Percentiles rank a stretch among this genome's conserved stretches.
Conservation (phyloP, 2,329 filamentous ascomycete genomes). For the Diaporthe helianthi region DNA sequence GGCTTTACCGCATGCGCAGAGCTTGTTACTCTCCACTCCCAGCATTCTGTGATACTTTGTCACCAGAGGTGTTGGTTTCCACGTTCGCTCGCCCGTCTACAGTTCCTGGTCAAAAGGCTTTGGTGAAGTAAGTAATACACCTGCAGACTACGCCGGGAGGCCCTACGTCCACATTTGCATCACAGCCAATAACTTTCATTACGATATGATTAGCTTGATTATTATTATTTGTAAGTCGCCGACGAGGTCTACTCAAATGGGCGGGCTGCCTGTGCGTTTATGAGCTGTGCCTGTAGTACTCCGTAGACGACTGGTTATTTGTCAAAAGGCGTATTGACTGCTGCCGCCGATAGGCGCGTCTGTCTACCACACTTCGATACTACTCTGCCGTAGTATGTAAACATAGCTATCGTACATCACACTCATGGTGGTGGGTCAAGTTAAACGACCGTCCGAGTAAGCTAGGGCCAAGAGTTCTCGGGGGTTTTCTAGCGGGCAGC, state of each 20-base stretch:
- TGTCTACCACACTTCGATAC: neutral
- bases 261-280: neutral
- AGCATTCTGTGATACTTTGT: neutral
- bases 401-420: neutral
- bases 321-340: neutral
- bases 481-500: neutral
- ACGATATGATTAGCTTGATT: neutral
- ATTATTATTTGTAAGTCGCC: too few relatives aligned
- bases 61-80: too few relatives aligned
- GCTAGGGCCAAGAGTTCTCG: neutral
- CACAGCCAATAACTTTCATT: too few relatives aligned
- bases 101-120: too few relatives aligned
- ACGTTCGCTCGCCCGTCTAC: too few relatives aligned
- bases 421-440: neutral
- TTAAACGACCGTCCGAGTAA: neutral
- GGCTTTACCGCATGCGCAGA: neutral
- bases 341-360: neutral
- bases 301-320: neutral
- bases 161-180: too few relatives aligned
- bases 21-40: too few relatives aligned
- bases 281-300: neutral
- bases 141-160: too few relatives aligned
- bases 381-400: too few relatives aligned
- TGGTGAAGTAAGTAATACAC: too few relatives aligned
- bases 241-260: neutral